Evolutionary conservation across 768 basidiomycete species (phyloP), one percentile per base, ranked within the genome.

Genomic region (Mrakia hoshinonis): DNA sequence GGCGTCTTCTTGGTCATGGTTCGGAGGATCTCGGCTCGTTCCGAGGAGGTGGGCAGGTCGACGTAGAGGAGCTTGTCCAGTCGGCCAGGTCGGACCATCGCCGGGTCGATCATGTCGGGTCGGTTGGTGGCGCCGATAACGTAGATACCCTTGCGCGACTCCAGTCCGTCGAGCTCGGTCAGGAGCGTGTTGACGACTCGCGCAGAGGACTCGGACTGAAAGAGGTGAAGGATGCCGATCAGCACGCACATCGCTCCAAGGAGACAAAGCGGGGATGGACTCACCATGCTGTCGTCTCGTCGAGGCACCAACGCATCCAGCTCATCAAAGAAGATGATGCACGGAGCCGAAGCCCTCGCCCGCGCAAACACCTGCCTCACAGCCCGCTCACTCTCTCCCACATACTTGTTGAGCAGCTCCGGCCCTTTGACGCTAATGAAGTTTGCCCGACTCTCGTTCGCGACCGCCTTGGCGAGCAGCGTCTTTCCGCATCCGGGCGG

Each of bases 401-500:
- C 94, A 75, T 98, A 98, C 91, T 99, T 99, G 82, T 99, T 99
- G 71, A 99, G 81, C 67, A 98, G 77, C 77, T 99, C 96, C 0
- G 96, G 96, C 0, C 96, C 96, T 77, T 98, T 98, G 64, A 98
- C 90, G 76, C 92, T 94, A 77, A 99, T 97, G 76, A 99, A 98
- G 80, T 93, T 98, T 15, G 96, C 96, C 74, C 86, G 83, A 67
- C 88, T 90, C 81, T 97, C 96, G 78, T 93, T 97, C 11, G 96
- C 96, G 5, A 98, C 95, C 0, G 95, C 96, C 78, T 97, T 98
- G 0, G 96, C 96, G n/a, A 99, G 82, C 36, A 99, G 78, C 0
- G 96, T 99, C 81, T 98, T 99, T 5, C 96, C 96, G 77, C 95
- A 98, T 12, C 96, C 96, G 0, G 96, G 95, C 31, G 96, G 96